Evolutionary conservation across 192 early-diverging fungal species (phyloP), one percentile per base, ranked within the genome.

Genomic region (Coemansia sp.): DNA sequence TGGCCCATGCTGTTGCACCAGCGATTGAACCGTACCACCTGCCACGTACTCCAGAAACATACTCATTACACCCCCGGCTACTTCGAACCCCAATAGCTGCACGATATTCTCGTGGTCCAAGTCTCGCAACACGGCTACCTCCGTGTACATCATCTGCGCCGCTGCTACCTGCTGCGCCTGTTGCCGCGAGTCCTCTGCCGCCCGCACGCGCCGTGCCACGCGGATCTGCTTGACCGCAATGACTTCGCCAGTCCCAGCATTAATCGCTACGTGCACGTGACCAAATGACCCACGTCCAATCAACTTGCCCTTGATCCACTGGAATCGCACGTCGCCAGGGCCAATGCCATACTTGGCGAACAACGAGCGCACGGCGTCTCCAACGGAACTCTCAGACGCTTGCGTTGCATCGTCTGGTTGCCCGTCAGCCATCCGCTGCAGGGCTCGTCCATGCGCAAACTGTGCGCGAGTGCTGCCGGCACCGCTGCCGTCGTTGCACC

Each of bases 1-100:
- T 44, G 84, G 79, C 8, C 90, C 90, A 60, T 85, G 84, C 60
- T 88, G 84, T 65, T 86, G 85, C 56, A 97, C 76, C 65, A 90
- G 83, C 21, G 84, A 87, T 21, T 92, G 82, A 54, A 98, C 88
- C 14, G 90, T 91, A 16, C 96, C 96, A 59, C 96, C 96, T 12
- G 92, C 87, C 48, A 98, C 94, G 69, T 98, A 98, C 81, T 98
- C 95, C 49, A 98, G 80, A 73, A 97, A 97, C 64, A 98, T 94
- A 81, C 95, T 95, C 61, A 96, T 85, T 4, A 84, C 80, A 9
- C 81, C 81, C 8, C 85, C 83, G 18, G 86, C 85, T 24, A 88
- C 68, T 54, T 94, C 87, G 54, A 86, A 87, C 18, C 92, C 93
- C 28, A 96, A 85, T 74, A 96, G 95, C 75, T 93, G 89, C 34